Evolutionary conservation across 352 stramenopile species (phyloP).

Genomic region (Phytophthora fragariaefolia): DNA sequence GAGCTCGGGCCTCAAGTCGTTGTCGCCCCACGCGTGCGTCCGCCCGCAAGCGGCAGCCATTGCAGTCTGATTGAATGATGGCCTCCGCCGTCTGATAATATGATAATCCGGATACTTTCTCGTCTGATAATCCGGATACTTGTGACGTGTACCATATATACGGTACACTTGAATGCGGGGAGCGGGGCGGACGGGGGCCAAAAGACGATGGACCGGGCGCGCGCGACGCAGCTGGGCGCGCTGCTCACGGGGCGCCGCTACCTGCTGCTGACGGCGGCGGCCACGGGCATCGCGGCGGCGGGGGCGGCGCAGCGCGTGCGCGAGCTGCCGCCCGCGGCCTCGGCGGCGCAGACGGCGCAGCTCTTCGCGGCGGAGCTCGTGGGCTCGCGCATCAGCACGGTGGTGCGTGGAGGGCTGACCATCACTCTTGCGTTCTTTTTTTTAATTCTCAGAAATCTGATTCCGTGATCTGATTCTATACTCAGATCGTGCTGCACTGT

Average conservation of each 20-base stretch:
- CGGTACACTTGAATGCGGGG: slow-evolving; percentile 15
- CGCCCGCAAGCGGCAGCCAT: no score
- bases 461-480: slow-evolving; percentile 4
- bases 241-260: slow-evolving; percentile 66
- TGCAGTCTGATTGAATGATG: no score
- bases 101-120: no score
- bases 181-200: background rate
- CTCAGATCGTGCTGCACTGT: slow-evolving; percentile 76
- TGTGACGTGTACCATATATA: slow-evolving; percentile 1
- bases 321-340: slow-evolving; percentile 19
- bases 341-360: slow-evolving; percentile 6
- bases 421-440: slow-evolving; percentile 26
- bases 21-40: slow-evolving; percentile 22
- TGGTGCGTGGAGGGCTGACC: slow-evolving; percentile 43
- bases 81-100: no score
- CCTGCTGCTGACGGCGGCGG: slow-evolving; percentile 64
- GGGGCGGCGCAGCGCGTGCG: slow-evolving; percentile 52
- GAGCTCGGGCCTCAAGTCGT: slow-evolving; percentile 31
- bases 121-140: no score
- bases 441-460: no score
- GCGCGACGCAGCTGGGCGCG: slow-evolving; percentile 36
- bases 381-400: slow-evolving; percentile 58
- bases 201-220: slow-evolving; percentile 24
- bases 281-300: slow-evolving; percentile 59
- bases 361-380: slow-evolving; percentile 57